These are phyloP conservation scores for Cruciata laevipes DNA, from an alignment of 257 asterid species.

Conservation along the genomic window DNA sequence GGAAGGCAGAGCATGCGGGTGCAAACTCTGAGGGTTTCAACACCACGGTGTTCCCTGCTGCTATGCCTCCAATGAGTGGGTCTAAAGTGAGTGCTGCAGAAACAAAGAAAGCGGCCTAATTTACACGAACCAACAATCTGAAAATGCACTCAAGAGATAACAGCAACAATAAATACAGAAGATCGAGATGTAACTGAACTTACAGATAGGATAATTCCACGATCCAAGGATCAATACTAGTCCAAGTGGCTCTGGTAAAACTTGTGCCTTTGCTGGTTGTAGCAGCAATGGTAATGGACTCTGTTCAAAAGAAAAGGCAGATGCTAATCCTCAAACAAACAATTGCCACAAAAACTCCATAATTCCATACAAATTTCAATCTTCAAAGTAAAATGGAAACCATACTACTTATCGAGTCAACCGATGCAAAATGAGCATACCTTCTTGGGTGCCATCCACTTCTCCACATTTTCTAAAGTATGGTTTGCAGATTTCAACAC, in stretches of 20 bases:
- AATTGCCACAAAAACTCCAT: neutral
- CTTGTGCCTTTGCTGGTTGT: conserved; percentile 64
- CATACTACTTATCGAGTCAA: neutral
- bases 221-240: conserved; percentile 70
- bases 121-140: conserved; percentile 9
- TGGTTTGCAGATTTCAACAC: conserved; percentile 58
- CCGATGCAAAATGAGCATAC: conserved; percentile 17
- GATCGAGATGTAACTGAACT: conserved; percentile 25
- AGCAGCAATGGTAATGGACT: conserved; percentile 48
- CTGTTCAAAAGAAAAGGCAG: conserved; percentile 32
- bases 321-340: neutral
- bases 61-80: conserved; percentile 78
- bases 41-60: conserved; percentile 76
- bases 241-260: conserved; percentile 86
- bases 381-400: neutral
- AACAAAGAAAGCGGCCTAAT: conserved; percentile 8
- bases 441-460: conserved; percentile 88
- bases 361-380: neutral
- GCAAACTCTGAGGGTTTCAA: conserved; percentile 80
- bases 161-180: neutral
- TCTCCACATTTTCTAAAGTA: conserved; percentile 40
- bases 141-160: neutral
- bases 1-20: conserved; percentile 69
- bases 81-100: conserved; percentile 67
- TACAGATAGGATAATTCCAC: conserved; percentile 88